Evolutionary conservation across 441 rosid genomes (phyloP), one percentile per base, ranked within the genome.

Genomic region (Syzygium syzygioides): DNA sequence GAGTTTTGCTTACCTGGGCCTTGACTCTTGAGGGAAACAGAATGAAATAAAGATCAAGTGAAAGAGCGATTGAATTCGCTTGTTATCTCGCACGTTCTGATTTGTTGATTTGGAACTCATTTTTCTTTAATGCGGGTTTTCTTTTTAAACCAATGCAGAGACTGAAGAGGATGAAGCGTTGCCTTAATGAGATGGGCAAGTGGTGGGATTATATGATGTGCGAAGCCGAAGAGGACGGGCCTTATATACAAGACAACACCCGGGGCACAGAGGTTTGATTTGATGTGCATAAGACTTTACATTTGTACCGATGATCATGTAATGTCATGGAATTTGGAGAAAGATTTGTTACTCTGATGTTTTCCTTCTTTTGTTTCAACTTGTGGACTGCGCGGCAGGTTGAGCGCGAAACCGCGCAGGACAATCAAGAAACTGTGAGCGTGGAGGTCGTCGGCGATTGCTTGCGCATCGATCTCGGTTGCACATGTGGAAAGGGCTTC

Each of bases 401-500:
- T 4, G 87, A 54, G 79, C 25, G 11, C 14, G 89, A 89, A 23
- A 18, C n/a, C 19, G 91, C 37, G 86, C 64, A 30, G 15, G 92
- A 86, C n/a, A 41, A 14, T 48, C 94, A 93, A 85, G 96, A 95
- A 89, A 87, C 91, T 55, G 94, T 94, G 85, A 88, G 90, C 19
- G 94, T 93, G 64, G 94, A 94, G 93, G 92, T 86, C 55, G 37
- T 79, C 41, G 94, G 94, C 32, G 93, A 92, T 28, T 87, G 91
- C 85, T 71, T 92, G 60, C 87, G 85, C 41, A 56, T 93, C 48
- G 87, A 91, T 60, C 92, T 95, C 88, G 90, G 86, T 86, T 94
- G 95, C 68, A 93, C 95, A 2, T 93, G 94, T 18, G 89, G 92
- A 50, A 93, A 90, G 87, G 93, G 93, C 79, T 94, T 91, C 88